phyloP scores from a whole-genome alignment of 306 rosid species.

The Quercus wislizeni region DNA sequence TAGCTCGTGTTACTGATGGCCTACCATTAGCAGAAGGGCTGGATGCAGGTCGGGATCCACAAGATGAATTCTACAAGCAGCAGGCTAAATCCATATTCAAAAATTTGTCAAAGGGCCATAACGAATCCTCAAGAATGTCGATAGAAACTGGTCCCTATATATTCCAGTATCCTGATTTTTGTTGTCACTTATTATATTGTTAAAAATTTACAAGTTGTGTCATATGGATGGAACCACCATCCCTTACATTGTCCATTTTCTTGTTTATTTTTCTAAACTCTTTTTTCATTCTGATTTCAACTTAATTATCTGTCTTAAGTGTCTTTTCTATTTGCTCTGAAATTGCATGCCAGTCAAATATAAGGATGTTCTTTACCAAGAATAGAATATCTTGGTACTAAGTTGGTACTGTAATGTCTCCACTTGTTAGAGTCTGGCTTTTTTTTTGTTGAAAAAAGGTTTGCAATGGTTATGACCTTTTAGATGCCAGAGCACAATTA shows the following conservation, averaged over 20 bases:
- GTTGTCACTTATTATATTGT: background rate
- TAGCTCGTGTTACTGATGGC: slow-evolving; percentile 94
- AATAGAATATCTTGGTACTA: background rate
- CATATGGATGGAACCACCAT: background rate
- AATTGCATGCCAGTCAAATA: background rate
- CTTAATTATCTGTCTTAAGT: background rate
- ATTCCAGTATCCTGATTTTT: slow-evolving; percentile 78
- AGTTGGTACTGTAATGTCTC: background rate
- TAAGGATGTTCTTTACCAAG: background rate
- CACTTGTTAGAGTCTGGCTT: background rate
- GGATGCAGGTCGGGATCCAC: slow-evolving; percentile 80
- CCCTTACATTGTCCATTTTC: background rate
- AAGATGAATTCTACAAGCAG: slow-evolving; percentile 80
- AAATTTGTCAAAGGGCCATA: slow-evolving; percentile 79
- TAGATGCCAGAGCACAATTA: background rate
- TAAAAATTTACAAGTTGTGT: background rate
- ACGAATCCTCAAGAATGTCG: slow-evolving; percentile 94
- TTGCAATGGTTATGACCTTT: background rate
- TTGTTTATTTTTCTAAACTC: too few species aligned
- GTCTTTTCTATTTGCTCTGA: background rate
- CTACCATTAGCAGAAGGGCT: slow-evolving; percentile 92
- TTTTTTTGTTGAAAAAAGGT: background rate
- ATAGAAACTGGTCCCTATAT: slow-evolving; percentile 85
- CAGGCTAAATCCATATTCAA: slow-evolving; percentile 91
- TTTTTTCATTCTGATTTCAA: background rate